These are phyloP conservation scores for Solanum appendiculatum DNA, from an alignment of 257 asterid species.

Conservation along the genomic window DNA sequence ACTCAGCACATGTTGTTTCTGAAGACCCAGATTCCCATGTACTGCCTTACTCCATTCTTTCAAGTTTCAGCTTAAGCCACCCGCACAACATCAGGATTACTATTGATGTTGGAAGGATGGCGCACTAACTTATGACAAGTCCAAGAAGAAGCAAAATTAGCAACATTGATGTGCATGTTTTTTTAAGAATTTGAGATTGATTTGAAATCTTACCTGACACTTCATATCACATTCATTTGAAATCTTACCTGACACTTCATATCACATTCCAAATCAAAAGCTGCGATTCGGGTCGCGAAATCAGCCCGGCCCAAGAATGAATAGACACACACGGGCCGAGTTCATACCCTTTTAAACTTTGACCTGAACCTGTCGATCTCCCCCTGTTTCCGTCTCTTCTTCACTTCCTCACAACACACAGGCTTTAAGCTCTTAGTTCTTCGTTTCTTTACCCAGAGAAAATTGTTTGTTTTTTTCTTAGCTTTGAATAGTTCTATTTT, in stretches of 20 bases:
- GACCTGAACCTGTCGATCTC: not conserved
- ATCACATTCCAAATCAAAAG: not conserved
- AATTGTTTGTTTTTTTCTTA: no score
- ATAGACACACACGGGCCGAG: not conserved
- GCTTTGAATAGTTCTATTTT: not conserved
- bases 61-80: no score
- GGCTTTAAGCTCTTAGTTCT: not conserved
- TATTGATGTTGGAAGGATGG: no score
- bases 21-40: not conserved
- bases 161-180: no score
- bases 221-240: no score
- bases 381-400: not conserved
- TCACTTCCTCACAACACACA: not conserved
- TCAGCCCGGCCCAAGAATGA: not conserved
- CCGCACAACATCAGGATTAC: no score
- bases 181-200: not conserved
- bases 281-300: not conserved
- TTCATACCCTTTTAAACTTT: not conserved
- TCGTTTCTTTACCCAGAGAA: not conserved
- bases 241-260: not conserved
- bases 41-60: not conserved
- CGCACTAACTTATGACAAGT: no score
- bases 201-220: no score
- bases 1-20: not conserved
- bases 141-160: not conserved